Base-by-base conservation (phyloP, 2,329 filamentous ascomycete genomes). In the Arthrobotrys megalospora region DNA sequence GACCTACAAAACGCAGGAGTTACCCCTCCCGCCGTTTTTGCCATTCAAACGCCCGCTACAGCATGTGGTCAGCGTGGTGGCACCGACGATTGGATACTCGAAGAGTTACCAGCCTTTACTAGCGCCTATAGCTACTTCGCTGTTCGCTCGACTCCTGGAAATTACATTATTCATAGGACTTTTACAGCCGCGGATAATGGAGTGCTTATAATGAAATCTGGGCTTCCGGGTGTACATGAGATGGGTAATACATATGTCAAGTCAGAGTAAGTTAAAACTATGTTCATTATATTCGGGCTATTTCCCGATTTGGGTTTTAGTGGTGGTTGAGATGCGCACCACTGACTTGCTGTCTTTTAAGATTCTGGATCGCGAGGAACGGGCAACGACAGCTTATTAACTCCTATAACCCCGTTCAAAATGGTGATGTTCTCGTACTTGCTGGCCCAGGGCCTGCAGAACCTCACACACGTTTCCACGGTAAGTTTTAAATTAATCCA, bases 371-470 rank as follows among this genome's bases (percentile, higher is more conserved):
- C 2, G 5, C 0, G 6, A 24, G 66, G 7, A 7, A 32, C 8
- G 16, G 53, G 10, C 21, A 11, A 4, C 28, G 47, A 16, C 41
- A 62, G 12, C 32, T 43, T n/a, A 62, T 62, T 4, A 50, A 36
- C 28, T 14, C 24, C 1, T 2, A 28, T 1, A 60, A 70, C 28
- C 52, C 52, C 1, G 19, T 50, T 8, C 28, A 43, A 11, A n/a
- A 36, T 50, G 52, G 66, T 3, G 53, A 70, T 32, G 0, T 16
- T 6, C 19, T 70, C 10, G 38, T 41, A 4, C 41, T 62, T 19
- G 32, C 16, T 6, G 53, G 66, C 8, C 66, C 66, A 7, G 53
- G 66, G 28, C 41, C 14, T 3, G 3, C 8, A 52, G 66, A 70
- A 14, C 19, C 52, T 0, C 7, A 28, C 3, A 36, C 34, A 3